Percentiles rank a stretch among this genome's conserved stretches.
Conservation (phyloP, 495 filamentous ascomycete species). For the Aspergillus ostianus region DNA sequence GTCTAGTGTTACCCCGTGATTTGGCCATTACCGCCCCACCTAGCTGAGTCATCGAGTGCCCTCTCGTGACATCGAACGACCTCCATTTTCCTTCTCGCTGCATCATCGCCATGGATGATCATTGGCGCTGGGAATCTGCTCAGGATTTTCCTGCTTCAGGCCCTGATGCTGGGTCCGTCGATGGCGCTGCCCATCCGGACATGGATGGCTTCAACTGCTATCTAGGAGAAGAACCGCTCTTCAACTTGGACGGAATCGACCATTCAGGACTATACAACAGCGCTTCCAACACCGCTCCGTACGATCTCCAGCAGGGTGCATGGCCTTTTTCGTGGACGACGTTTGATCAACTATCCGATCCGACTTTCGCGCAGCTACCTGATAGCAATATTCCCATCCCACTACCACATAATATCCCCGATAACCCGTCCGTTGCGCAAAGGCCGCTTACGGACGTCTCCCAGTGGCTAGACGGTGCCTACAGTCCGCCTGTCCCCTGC, state of each 20-base stretch:
- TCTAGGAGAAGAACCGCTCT: background rate
- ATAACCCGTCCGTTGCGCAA: background rate
- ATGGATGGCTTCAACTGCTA: background rate
- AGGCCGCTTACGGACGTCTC: slow-evolving; percentile 29
- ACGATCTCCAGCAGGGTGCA: background rate
- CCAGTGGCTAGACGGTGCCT: slow-evolving; percentile 45
- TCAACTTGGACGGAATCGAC: background rate
- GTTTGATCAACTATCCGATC: background rate
- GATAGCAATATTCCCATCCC: background rate
- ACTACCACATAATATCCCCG: background rate
- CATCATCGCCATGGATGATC: background rate
- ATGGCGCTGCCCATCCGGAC: background rate
- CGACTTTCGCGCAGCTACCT: background rate
- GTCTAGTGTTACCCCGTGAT: too few species aligned
- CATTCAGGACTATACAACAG: background rate
- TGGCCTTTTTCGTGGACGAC: background rate
- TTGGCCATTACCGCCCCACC: too few species aligned
- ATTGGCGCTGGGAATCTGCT: background rate
- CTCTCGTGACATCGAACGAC: background rate
- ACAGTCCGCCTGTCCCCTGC: slow-evolving; percentile 39
- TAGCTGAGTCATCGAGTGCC: background rate
- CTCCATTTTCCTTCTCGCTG: background rate
- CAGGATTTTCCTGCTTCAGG: background rate
- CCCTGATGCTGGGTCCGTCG: background rate
- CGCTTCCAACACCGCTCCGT: background rate